A percentile compares a stretch with the other conserved stretches of the same genome.
phyloP scores from a whole-genome alignment of 768 basidiomycete species.

The Mycena filopes region DNA sequence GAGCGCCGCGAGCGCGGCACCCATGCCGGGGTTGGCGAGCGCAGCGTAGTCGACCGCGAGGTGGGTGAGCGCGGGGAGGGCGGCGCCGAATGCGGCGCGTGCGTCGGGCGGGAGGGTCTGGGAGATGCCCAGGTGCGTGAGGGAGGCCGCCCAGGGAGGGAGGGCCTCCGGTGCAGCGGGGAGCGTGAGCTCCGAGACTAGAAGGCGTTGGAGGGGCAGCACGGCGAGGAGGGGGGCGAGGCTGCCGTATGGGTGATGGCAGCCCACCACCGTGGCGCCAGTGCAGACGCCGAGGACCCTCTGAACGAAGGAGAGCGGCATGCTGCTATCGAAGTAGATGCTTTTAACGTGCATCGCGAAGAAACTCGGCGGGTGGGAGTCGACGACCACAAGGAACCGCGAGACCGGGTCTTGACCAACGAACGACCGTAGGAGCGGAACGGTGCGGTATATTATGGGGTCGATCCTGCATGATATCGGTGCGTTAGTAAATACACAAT shows the following conservation, averaged over 20 bases:
- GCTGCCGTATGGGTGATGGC: conserved; percentile 12
- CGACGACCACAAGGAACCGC: conserved; percentile 47
- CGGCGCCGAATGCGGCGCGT: background rate
- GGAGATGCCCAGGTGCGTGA: conserved; percentile 18
- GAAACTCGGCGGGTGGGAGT: conserved; percentile 46
- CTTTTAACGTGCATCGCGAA: conserved; percentile 49
- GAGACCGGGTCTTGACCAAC: conserved; percentile 39
- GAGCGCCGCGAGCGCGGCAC: conserved; percentile 1
- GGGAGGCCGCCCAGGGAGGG: conserved; percentile 18
- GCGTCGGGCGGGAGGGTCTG: background rate
- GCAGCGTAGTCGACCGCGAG: conserved; percentile 14
- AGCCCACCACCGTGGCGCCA: conserved; percentile 46
- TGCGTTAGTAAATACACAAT: no score
- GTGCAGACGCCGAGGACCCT: conserved; percentile 49
- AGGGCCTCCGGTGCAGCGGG: background rate
- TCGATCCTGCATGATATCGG: conserved; percentile 43
- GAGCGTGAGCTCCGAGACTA: conserved; percentile 5
- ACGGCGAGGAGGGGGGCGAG: conserved; percentile 10
- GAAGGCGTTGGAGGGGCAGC: conserved; percentile 23
- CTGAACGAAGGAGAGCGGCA: conserved; percentile 32
- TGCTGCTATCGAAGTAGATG: conserved; percentile 45
- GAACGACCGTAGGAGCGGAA: conserved; percentile 41
- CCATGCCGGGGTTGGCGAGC: conserved; percentile 20
- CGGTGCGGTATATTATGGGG: conserved; percentile 51
- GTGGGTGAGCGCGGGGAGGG: conserved; percentile 14